phyloP scores from a whole-genome alignment of 2,329 filamentous ascomycete genomes.

The Xylariales sp. region DNA sequence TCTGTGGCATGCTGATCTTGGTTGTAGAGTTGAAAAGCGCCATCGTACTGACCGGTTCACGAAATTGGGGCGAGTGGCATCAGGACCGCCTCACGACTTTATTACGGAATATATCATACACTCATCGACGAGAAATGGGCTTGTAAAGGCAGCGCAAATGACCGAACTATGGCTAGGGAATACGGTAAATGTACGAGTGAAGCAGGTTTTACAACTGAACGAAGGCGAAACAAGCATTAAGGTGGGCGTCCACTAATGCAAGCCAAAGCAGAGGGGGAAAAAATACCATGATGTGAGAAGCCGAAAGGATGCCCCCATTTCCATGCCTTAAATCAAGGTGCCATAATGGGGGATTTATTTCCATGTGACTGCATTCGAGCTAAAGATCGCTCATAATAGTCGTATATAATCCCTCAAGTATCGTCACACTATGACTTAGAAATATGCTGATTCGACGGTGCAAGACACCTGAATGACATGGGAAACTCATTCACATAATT shows the following conservation, averaged over 20 bases:
- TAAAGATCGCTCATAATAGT: neutral
- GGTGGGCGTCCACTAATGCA: neutral
- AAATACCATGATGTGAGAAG: conserved; percentile 2
- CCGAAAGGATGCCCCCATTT: neutral
- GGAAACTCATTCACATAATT: conserved; percentile 21
- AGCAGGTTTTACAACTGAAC: conserved; percentile 17
- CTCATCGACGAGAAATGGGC: neutral
- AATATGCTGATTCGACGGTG: conserved; percentile 10
- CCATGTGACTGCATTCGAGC: conserved; percentile 28
- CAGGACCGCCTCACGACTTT: conserved; percentile 8
- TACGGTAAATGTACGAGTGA: conserved; percentile 8
- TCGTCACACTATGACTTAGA: conserved; percentile 3
- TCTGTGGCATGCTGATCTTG: conserved; percentile 1
- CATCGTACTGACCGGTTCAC: conserved; percentile 8
- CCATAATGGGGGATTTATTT: conserved; percentile 7
- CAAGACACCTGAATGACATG: conserved; percentile 1
- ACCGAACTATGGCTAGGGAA: conserved; percentile 1
- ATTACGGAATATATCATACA: conserved; percentile 10
- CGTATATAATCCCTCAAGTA: conserved; percentile 1
- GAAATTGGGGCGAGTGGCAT: neutral
- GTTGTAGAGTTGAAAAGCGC: neutral
- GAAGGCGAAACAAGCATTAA: neutral
- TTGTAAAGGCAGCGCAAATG: neutral
- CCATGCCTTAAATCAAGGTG: conserved; percentile 11
- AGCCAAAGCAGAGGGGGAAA: neutral